Evolutionary conservation across 2,329 filamentous ascomycete genomes (phyloP), one percentile per base, ranked within the genome.

Genomic region (Coniochaeta ligniaria): DNA sequence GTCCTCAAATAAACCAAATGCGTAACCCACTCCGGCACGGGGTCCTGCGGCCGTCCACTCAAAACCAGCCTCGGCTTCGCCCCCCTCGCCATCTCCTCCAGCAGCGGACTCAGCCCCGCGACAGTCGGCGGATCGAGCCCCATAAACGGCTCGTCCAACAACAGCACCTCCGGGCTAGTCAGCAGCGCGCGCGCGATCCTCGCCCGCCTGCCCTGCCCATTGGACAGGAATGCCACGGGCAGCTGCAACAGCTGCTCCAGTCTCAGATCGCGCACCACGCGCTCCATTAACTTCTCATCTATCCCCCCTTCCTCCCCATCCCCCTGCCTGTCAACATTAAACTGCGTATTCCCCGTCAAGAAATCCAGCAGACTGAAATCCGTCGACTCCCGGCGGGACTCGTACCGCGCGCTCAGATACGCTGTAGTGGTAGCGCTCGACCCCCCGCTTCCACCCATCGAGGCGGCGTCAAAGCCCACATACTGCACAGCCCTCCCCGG

Each of bases 71-170:
- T 82, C 0, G 92, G 93, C 7, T 79, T 80, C 16, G 83, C 83
- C 57, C 80, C 82, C 61, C 83, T 80, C 0, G 92, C 90, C 60
- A 97, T 75, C 0, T 80, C 80, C 64, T 85, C 77, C 24, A 97
- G 77, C 55, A 98, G 78, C 0, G 82, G 80, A 45, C 90, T 94
- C 66, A 98, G 76, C 1, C 83, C 83, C 14, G 83, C 80, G 14
- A 91, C 83, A 0, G 92, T 96, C 6, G 87, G 88, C 16, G 94
- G 95, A 73, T 98, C 95, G 17, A 99, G 79, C 0, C 95, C 94
- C 90, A 97, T 96, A 70, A 97, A 97, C 1, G 95, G 94, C 68
- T 96, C 94, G 74, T 99, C 95, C 2, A 96, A 79, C 59, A 98
- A 79, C 63, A 99, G 71, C 12, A 96, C 82, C 72, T 96, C 90